A percentile compares a stretch with the other conserved stretches of the same genome.
Conservation (phyloP, 441 rosid genomes). For the Adansonia grandidieri region DNA sequence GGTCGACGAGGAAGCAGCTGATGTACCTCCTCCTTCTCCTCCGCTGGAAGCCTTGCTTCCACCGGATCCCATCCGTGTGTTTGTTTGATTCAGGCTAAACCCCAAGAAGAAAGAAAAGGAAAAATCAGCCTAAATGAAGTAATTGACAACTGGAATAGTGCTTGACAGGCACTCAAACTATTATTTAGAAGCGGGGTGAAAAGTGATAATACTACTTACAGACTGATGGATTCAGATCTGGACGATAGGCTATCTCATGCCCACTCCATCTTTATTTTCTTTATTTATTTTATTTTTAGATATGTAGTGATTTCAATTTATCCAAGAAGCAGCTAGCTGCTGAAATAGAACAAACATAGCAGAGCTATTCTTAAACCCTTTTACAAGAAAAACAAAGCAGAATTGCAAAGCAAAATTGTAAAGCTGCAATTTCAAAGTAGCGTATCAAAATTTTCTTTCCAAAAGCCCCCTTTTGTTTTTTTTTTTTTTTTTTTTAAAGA, state of each 20-base stretch:
- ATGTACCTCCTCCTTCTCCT: conserved; percentile 24
- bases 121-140: not conserved
- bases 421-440: no score
- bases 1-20: conserved; percentile 30
- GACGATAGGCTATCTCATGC: not conserved
- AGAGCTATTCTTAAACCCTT: no score
- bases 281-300: no score
- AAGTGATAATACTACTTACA: conserved; percentile 5
- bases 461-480: no score
- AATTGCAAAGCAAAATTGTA: no score
- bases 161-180: conserved; percentile 28
- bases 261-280: no score
- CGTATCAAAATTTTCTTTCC: no score
- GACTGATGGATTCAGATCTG: conserved; percentile 21
- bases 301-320: no score
- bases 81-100: conserved; percentile 12
- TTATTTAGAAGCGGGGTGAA: conserved; percentile 19
- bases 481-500: no score
- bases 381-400: no score
- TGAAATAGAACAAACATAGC: no score
- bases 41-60: conserved; percentile 62
- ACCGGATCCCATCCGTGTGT: conserved; percentile 74
- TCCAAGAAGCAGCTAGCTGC: no score
- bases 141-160: conserved; percentile 1
- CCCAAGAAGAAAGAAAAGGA: not conserved